Evolutionary conservation across 31 red algal genomes (phyloP), one percentile per base, ranked within the genome.

Genomic region (Porphyra umbilicalis): DNA sequence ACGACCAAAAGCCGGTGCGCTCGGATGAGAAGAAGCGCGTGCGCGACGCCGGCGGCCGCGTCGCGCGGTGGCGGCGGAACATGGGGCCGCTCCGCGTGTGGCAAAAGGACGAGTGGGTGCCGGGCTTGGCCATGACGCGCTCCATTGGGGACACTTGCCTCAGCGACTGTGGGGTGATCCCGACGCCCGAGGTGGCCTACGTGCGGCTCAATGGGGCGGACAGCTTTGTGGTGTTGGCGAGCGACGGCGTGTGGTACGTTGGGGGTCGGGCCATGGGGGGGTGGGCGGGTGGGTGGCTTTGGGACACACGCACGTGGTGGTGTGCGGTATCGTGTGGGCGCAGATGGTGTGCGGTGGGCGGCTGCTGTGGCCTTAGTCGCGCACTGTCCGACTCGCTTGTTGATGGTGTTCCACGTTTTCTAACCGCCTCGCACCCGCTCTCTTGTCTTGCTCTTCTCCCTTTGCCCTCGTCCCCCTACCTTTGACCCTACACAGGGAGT

Each of bases 121-220:
- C 94, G 29, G 94, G 94, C 29, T 77, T 96, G 37, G 94, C 94
- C 33, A 96, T 96, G 94, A 96, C 94, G 29, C 85, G 94, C 33
- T 84, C 79, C 76, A 92, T 96, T 82, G 94, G 94, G 32, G 94
- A 96, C 44, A 92, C 89, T 13, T 79, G 88, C 25, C 79, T 94
- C 8, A 83, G 71, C 80, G 87, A 84, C 42, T 94, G 86, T 37
- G 94, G 94, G 10, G 94, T 92, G 34, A 83, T 38, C 34, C 84
- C 94, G 33, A 83, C 87, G 32, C 94, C 94, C n/a, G 94, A 96
- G 75, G 85, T 96, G 8, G 82, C 94, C 32, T 92, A 87, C 80
- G 82, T 79, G 2, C 83, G 34, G 10, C 75, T 96, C 1, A 77
- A 82, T 8, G 33, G 35, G 37, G 35, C 57, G 38, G 94, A 96